Base-by-base conservation (phyloP, 192 early-diverging fungal genomes). In the Coemansia sp. region DNA sequence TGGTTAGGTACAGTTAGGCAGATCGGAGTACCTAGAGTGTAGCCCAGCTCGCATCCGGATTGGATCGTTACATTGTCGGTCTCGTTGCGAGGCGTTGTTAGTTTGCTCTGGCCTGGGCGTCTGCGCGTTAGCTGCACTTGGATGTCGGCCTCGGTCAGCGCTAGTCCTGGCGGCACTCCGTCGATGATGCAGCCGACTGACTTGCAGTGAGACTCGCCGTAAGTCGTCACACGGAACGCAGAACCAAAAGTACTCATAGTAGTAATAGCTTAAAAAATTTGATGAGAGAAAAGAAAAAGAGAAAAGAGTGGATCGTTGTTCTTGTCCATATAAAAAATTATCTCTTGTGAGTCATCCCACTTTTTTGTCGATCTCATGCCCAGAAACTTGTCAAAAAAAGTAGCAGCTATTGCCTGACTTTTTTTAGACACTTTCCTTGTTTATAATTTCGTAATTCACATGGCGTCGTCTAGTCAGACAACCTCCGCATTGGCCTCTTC, bases 201-300 rank as follows among this genome's bases (percentile, higher is more conserved):
- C 73, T 97, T 98, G 87, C 97, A 98, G 87, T 99, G 97, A 40
- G 96, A 97, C 85, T 99, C 97, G 69, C 97, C 97, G 84, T 91
- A 98, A 40, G 97, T 99, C 2, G 95, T 95, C 20, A 97, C 93
- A 66, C 93, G 89, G 85, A 90, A 96, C 63, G 88, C 79, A 36
- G 80, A 91, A 66, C 95, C 95, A 86, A 96, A 96, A 12, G 91
- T 90, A 68, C 90, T 92, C 95, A 94, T 95, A 20, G 31, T 59
- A 20, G 31, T 59, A 62, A 49, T 38, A 34, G 38, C 15, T 12
- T 16, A 36, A 63, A 9, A 41, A 10, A 73, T 40, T 9, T 36
- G 16, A 47, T 16, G 13, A 36, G 24, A 64, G 34, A 42, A 62
- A 33, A 38, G 52, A 36, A 34, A 36, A 18, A 43, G 7, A 38